Evolutionary conservation across 768 basidiomycete species (phyloP).

Genomic region (Xerocomus brunneocitrinus): DNA sequence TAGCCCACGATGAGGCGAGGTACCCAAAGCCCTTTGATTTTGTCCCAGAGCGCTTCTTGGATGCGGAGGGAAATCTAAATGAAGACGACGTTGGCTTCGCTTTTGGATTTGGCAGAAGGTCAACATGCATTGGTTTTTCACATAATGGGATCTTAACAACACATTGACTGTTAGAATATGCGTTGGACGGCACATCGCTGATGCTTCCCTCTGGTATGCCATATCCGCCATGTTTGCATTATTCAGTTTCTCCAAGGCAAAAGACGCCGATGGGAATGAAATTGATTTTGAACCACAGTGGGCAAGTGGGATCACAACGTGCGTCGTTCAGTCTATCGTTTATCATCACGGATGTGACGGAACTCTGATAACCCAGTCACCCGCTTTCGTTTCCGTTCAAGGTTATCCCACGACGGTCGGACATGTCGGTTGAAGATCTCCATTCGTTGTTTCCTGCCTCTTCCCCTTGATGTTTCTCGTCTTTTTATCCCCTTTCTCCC

Average conservation of each 20-base stretch:
- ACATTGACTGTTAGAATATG: no score
- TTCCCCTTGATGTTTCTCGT: neutral
- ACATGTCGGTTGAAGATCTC: neutral
- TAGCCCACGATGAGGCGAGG: neutral
- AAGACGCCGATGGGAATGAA: conserved; percentile 20
- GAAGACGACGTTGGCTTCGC: neutral
- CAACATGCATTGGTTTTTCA: neutral
- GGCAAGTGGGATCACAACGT: conserved; percentile 13
- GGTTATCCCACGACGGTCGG: neutral
- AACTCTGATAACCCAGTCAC: neutral
- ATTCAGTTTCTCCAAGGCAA: conserved; percentile 25
- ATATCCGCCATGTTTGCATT: conserved; percentile 26
- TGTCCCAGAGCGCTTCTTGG: conserved; percentile 30
- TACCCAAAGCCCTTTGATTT: conserved; percentile 25
- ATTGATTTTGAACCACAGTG: conserved; percentile 17
- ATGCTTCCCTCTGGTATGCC: conserved; percentile 27
- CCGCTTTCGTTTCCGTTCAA: neutral
- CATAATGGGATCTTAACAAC: neutral
- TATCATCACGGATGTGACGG: neutral
- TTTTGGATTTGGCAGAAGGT: neutral
- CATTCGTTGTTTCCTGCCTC: neutral
- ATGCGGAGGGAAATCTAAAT: conserved; percentile 7
- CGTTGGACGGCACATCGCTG: conserved; percentile 7
- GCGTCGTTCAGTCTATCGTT: neutral
- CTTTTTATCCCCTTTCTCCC: neutral